A percentile compares a stretch with the other conserved stretches of the same genome.
Evolutionary conservation across 2,329 filamentous ascomycete species (phyloP).

Genomic region (Fusarium decemcellulare): DNA sequence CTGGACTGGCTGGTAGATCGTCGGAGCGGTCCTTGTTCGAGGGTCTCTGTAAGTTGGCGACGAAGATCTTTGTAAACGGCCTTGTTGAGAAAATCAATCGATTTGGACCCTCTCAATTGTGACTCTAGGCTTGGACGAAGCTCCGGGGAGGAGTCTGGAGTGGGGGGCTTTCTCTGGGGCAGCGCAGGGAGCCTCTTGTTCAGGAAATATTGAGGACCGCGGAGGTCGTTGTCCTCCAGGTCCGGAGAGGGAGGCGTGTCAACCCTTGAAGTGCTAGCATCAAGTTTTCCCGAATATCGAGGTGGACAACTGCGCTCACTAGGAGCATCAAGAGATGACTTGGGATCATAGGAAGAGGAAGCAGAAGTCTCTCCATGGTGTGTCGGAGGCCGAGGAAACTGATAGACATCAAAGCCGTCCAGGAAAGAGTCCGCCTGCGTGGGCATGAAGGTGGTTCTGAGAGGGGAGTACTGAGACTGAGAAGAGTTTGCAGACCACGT

Average conservation of each 20-base stretch:
- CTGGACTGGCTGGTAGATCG: conserved; percentile 50
- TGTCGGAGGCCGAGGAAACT: conserved; percentile 55
- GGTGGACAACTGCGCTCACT: conserved; percentile 46
- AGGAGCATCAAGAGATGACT: conserved; percentile 40
- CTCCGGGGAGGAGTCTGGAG: conserved; percentile 53
- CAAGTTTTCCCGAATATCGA: conserved; percentile 42
- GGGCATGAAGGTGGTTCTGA: conserved; percentile 46
- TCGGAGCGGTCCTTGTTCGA: conserved; percentile 44
- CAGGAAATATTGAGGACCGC: conserved; percentile 33
- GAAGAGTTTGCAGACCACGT: conserved; percentile 28
- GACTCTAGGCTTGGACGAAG: conserved; percentile 49
- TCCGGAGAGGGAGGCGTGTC: conserved; percentile 55
- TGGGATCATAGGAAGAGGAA: conserved; percentile 40
- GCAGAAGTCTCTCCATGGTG: conserved; percentile 45
- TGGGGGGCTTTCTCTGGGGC: conserved; percentile 46
- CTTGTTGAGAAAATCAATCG: conserved; percentile 48
- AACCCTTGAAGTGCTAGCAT: conserved; percentile 39
- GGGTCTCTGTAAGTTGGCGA: conserved; percentile 44
- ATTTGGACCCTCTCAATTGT: conserved; percentile 46
- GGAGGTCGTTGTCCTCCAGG: conserved; percentile 48
- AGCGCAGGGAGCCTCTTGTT: conserved; percentile 49
- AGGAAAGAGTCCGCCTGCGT: conserved; percentile 42
- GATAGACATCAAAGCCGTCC: conserved; percentile 53
- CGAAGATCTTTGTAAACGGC: conserved; percentile 45
- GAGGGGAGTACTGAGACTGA: conserved; percentile 36